Base-by-base conservation (phyloP, 2,329 filamentous ascomycete genomes). In the Aaosphaeria arxii region DNA sequence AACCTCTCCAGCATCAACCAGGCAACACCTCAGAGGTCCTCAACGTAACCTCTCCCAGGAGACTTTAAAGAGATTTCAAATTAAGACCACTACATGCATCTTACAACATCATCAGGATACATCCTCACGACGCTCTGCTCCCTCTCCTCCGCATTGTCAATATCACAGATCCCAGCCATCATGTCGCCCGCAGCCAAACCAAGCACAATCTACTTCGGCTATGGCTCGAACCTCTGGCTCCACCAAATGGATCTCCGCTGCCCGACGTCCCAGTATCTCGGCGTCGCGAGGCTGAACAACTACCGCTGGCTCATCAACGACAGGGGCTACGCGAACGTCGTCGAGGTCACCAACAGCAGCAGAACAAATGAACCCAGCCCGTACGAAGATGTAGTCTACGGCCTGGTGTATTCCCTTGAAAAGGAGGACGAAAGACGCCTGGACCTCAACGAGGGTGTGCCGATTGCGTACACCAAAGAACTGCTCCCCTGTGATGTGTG, bases 241-340 rank as follows among this genome's bases (percentile, higher is more conserved):
- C 68, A 75, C 30, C 85, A 88, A 67, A 89, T 89, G 86, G 57
- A 57, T 4, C 56, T 64, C 41, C 83, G 85, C 45, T 89, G 86
- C 61, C 78, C 78, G 1, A 64, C 62, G 11, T 81, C 82, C 2
- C 70, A 63, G 9, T 80, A 81, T 45, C 63, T 82, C 5, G 83
- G 82, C 40, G 71, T 87, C 44, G 86, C 77, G 4, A 69, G 78
- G 17, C 74, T 89, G 4, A 61, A 65, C 1, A 71, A 73, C 38
- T 86, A 83, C 74, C 71, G 66, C 40, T 89, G 84, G 84, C 74
- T 86, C 45, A 88, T 89, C 71, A 86, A 84, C 61, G 67, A 73
- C 41, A 77, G 85, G 1, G 85, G 85, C 11, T 88, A 84, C 62
- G 86, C 86, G 36, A 89, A 88, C 61, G 72, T 89, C n/a, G 77